These are phyloP conservation scores for Calonectria montana DNA, from an alignment of 2,329 filamentous ascomycete species.

Conservation along the genomic window DNA sequence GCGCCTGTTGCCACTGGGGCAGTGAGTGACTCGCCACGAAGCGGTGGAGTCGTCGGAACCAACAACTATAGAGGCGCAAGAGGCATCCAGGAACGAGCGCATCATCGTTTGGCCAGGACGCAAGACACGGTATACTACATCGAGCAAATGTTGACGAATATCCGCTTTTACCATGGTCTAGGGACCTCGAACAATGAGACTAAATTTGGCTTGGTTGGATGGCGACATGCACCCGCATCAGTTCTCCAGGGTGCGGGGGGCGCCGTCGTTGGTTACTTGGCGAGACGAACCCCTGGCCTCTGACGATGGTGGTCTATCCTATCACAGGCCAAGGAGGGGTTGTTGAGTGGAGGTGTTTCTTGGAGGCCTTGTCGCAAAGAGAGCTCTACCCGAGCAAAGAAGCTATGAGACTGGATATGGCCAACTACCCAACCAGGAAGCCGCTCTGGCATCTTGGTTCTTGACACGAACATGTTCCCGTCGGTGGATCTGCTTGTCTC, in stretches of 20 bases:
- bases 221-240: constrained; percentile 28
- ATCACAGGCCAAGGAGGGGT: constrained; percentile 23
- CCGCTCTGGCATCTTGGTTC: constrained; percentile 28
- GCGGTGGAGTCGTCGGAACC: constrained; percentile 22
- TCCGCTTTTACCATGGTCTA: constrained; percentile 15
- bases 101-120: constrained; percentile 22
- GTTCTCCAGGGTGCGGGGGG: constrained; percentile 38
- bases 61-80: constrained; percentile 22
- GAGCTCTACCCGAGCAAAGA: constrained; percentile 18
- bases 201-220: constrained; percentile 32
- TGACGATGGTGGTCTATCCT: constrained; percentile 23
- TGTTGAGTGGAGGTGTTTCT: constrained; percentile 8
- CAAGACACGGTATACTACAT: constrained; percentile 24
- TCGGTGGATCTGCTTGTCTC: constrained; percentile 31
- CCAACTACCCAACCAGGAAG: constrained; percentile 39
- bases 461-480: constrained; percentile 37
- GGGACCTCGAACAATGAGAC: constrained; percentile 22
- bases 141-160: constrained; percentile 30
- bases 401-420: constrained; percentile 37
- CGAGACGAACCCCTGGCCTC: constrained; percentile 33
- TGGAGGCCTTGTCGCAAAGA: constrained; percentile 23
- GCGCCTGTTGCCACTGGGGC: constrained; percentile 18
- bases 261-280: constrained; percentile 35
- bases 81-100: constrained; percentile 28
- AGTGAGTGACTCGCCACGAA: constrained; percentile 27